A percentile compares a stretch with the other conserved stretches of the same genome.
Evolutionary conservation across 1,284 basidiomycete species (phyloP).

Genomic region (Macrocystidia cucumis): DNA sequence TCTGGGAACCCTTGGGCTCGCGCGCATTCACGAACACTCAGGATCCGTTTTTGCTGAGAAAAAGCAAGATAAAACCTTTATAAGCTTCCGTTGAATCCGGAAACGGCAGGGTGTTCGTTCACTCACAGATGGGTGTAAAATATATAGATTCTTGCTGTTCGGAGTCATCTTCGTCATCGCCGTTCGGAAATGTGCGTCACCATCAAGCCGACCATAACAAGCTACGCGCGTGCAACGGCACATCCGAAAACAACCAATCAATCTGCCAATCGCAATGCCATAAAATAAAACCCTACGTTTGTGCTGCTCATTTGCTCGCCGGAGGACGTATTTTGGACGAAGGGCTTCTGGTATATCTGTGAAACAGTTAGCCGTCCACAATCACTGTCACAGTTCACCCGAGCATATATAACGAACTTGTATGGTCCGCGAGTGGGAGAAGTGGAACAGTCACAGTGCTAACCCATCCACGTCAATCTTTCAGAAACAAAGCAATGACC

Average conservation of each 20-base stretch:
- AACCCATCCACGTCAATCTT: constrained; percentile 3
- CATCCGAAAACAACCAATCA: too few relatives aligned
- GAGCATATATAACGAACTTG: constrained; percentile 27
- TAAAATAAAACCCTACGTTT: too few relatives aligned
- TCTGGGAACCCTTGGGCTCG: constrained; percentile 71
- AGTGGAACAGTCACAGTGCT: constrained; percentile 49
- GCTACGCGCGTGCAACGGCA: too few relatives aligned
- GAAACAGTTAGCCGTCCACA: too few relatives aligned
- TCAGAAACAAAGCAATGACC: neutral
- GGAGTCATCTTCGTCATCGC: constrained; percentile 48
- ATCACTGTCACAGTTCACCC: too few relatives aligned
- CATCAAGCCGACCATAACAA: constrained; percentile 46
- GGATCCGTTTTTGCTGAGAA: constrained; percentile 53
- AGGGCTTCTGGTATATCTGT: too few relatives aligned
- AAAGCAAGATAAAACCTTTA: neutral
- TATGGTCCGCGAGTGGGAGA: constrained; percentile 34
- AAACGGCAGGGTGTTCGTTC: neutral
- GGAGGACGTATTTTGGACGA: too few relatives aligned
- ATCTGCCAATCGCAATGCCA: too few relatives aligned
- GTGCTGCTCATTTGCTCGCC: too few relatives aligned
- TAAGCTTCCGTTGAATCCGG: constrained; percentile 1
- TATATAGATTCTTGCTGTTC: constrained; percentile 35
- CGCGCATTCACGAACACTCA: constrained; percentile 58
- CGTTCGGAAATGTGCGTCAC: constrained; percentile 44
- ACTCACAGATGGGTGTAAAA: constrained; percentile 55